phyloP scores from a whole-genome alignment of 768 basidiomycete species.

The Lentinula sp. region DNA sequence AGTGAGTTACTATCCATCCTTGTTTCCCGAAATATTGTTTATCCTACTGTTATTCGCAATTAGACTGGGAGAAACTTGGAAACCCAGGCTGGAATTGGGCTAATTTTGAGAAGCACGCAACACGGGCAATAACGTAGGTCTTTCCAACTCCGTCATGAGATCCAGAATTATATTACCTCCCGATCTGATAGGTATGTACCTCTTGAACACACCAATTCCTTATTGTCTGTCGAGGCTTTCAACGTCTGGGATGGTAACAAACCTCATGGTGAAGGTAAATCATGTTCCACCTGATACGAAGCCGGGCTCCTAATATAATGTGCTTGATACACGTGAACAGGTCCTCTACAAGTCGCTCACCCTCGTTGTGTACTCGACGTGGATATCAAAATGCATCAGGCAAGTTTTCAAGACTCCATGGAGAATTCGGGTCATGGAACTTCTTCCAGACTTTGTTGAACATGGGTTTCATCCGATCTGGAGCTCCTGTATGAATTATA shows the following conservation, averaged over 20 bases:
- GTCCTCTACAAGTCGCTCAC: slow-evolving; percentile 10
- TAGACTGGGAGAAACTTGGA: slow-evolving; percentile 38
- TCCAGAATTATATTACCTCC: slow-evolving; percentile 21
- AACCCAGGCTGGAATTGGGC: slow-evolving; percentile 54
- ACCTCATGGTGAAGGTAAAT: background rate
- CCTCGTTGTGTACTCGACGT: slow-evolving; percentile 7
- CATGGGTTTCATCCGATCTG: slow-evolving; percentile 1
- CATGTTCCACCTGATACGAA: background rate
- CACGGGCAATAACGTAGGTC: slow-evolving; percentile 30
- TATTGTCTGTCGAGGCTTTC: background rate
- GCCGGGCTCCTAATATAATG: background rate
- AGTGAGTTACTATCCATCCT: slow-evolving; percentile 10
- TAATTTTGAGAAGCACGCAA: slow-evolving; percentile 30
- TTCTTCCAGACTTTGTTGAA: slow-evolving; percentile 8
- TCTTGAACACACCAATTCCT: background rate
- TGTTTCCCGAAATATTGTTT: background rate
- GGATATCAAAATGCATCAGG: slow-evolving; percentile 8
- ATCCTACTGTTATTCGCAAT: slow-evolving; percentile 16
- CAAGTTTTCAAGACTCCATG: background rate
- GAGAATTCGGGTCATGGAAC: background rate
- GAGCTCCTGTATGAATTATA: slow-evolving; percentile 8
- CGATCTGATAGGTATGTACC: slow-evolving; percentile 11
- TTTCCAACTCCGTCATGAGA: slow-evolving; percentile 11
- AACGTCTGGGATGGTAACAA: background rate
- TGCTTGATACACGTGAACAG: background rate